Evolutionary conservation across 139 green algal species (phyloP), one percentile per base, ranked within the genome.

Genomic region (Desmodesmus armatus): DNA sequence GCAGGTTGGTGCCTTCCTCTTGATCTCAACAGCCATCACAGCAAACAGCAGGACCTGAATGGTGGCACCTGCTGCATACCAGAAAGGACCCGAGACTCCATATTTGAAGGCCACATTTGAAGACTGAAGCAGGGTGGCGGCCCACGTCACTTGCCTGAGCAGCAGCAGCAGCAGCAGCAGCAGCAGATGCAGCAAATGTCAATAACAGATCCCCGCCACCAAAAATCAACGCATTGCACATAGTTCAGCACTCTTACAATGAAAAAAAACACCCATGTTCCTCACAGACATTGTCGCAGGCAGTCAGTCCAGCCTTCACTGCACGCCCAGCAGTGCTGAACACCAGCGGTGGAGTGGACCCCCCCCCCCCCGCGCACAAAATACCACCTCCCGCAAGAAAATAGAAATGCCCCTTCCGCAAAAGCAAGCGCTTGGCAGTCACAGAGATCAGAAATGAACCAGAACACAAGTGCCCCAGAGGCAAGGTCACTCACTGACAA

Each of bases 1-100:
- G 6, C 93, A 93, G 27, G 89, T 96, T 69, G 95, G 95, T 17
- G 96, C 96, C 43, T 98, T 98, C 62, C 94, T 91, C 93, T 99
- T 99, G 87, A 99, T 93, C 87, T 99, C 91, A 35, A 99, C 94
- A 27, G 96, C 95, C 35, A 99, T 88, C 63, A 99, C 93, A 67
- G 94, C 95, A 62, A 99, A 98, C 44, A 99, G 94, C 74, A 99
- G 89, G 84, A 98, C 92, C 87, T 99, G 96, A n/a, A 99, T 93
- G 11, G 96, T 99, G 27, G 96, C 96, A 44, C 96, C 96, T 73
- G 82, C 53, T 1, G 96, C 96, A 78, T 99, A 99, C 92, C 94
- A 96, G 84, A 96, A 96, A 5, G 94, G 94, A 19, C 94, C 93
- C 35, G 78, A 78, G 13, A 95, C 88, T 23, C 91, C 92, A 65